These are phyloP conservation scores for Mucor racemosus DNA, from an alignment of 371 early-diverging fungal genomes.

Conservation along the genomic window DNA sequence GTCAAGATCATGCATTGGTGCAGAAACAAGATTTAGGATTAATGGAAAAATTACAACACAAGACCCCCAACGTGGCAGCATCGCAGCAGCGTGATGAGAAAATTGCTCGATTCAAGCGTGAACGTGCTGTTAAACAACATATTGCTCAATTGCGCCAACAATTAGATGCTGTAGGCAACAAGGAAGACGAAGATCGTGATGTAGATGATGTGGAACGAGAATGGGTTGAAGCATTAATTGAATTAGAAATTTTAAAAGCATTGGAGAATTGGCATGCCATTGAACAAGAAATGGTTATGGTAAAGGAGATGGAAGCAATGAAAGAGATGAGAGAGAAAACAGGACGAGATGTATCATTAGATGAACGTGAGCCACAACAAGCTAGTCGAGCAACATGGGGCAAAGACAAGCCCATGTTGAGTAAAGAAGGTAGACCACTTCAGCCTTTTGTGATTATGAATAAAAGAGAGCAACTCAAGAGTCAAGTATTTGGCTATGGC, in stretches of 20 bases:
- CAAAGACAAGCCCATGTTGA: conserved; percentile 58
- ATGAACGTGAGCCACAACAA: conserved; percentile 28
- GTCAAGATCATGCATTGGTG: conserved; percentile 69
- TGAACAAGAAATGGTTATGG: conserved; percentile 75
- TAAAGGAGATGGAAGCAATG: conserved; percentile 67
- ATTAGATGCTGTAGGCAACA: conserved; percentile 17
- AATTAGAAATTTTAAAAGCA: conserved; percentile 63
- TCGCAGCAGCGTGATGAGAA: conserved; percentile 69
- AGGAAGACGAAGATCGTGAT: conserved; percentile 57
- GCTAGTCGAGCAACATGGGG: conserved; percentile 40
- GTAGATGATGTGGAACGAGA: conserved; percentile 72
- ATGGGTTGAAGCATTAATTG: conserved; percentile 61
- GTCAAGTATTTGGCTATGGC: conserved; percentile 87
- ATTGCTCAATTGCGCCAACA: conserved; percentile 52
- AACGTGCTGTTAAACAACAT: conserved; percentile 65
- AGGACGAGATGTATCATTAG: conserved; percentile 22
- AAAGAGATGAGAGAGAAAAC: conserved; percentile 32
- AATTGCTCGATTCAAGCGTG: conserved; percentile 79
- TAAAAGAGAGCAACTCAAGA: conserved; percentile 70
- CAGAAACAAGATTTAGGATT: conserved; percentile 47
- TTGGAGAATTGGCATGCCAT: conserved; percentile 70
- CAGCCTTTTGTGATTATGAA: conserved; percentile 91
- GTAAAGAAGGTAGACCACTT: conserved; percentile 71
- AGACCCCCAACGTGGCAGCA: conserved; percentile 19
- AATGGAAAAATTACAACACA: conserved; percentile 32